Evolutionary conservation across 2,329 filamentous ascomycete genomes (phyloP).

Genomic region (Graphiopsis chlorocephala): DNA sequence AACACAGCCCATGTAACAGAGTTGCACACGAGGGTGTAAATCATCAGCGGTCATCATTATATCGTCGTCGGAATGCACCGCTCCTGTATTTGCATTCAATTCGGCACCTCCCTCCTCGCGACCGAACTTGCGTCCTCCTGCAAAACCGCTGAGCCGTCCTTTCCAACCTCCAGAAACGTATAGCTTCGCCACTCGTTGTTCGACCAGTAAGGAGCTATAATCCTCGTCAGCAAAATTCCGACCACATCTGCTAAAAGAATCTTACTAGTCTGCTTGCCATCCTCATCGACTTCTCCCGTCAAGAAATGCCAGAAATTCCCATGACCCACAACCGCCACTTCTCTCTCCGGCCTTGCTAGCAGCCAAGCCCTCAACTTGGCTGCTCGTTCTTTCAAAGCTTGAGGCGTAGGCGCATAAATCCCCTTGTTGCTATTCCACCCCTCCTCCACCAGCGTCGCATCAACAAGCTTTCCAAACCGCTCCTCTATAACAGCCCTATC

Average conservation of each 20-base stretch:
- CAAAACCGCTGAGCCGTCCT: slow-evolving; percentile 16
- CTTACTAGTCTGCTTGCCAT: slow-evolving; percentile 14
- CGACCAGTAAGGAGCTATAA: slow-evolving; percentile 18
- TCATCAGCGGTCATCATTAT: background rate
- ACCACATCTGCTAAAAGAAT: background rate
- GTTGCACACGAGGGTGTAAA: no score
- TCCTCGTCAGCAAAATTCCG: background rate
- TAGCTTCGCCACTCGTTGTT: slow-evolving; percentile 25
- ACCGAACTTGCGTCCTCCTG: slow-evolving; percentile 18
- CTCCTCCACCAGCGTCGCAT: slow-evolving; percentile 4
- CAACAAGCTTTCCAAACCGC: slow-evolving; percentile 19
- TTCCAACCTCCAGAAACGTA: slow-evolving; percentile 13
- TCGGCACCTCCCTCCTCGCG: background rate
- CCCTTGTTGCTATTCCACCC: slow-evolving; percentile 22
- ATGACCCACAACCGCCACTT: slow-evolving; percentile 25
- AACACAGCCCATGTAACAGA: no score
- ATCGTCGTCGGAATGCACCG: background rate
- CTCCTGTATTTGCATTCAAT: background rate
- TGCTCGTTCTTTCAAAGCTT: slow-evolving; percentile 18
- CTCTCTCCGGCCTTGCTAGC: slow-evolving; percentile 18
- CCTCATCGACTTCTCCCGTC: slow-evolving; percentile 22
- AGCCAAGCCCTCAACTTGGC: slow-evolving; percentile 17
- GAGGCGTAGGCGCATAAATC: slow-evolving; percentile 11
- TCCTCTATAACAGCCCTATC: background rate
- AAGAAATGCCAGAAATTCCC: slow-evolving; percentile 23